Conservation (phyloP, 192 early-diverging fungal species). For the Coemansia sp. region DNA sequence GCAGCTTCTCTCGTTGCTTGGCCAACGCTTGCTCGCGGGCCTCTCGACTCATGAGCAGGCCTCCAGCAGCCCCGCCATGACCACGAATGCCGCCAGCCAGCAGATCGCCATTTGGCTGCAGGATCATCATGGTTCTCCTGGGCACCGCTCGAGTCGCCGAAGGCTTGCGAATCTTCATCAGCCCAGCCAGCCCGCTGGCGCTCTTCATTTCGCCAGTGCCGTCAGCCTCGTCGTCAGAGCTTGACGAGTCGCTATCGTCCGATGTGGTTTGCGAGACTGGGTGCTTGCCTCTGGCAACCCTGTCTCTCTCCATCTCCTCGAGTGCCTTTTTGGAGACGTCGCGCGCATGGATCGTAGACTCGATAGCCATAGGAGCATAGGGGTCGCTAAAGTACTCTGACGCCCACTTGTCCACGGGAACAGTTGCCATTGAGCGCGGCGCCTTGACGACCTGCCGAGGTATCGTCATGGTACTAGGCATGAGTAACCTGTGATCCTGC, state of each 20-base stretch:
- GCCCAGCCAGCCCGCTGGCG: conserved; percentile 21
- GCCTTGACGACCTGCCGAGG: conserved; percentile 34
- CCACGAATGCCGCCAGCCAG: neutral
- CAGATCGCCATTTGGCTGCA: conserved; percentile 1
- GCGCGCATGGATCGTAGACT: conserved; percentile 13
- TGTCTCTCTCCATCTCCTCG: conserved; percentile 15
- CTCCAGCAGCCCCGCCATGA: neutral
- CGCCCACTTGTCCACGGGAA: conserved; percentile 11
- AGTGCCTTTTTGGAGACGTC: conserved; percentile 22
- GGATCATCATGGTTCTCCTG: conserved; percentile 19
- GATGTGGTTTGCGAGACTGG: conserved; percentile 9
- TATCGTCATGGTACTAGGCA: neutral
- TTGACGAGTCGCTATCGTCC: conserved; percentile 21
- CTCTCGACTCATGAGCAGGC: conserved; percentile 8
- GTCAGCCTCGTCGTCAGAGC: conserved; percentile 25
- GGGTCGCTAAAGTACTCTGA: neutral
- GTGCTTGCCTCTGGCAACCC: neutral
- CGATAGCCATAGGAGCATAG: neutral
- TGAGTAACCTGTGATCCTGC: conserved; percentile 12
- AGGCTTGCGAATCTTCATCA: conserved; percentile 17
- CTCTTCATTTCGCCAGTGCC: neutral
- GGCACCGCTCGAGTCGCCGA: conserved; percentile 4
- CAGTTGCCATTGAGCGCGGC: conserved; percentile 34
- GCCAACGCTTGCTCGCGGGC: conserved; percentile 31
- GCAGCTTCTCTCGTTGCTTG: conserved; percentile 46